These are phyloP conservation scores for Pilasporangium apinafurcum DNA, from an alignment of 352 stramenopile species.

Conservation along the genomic window DNA sequence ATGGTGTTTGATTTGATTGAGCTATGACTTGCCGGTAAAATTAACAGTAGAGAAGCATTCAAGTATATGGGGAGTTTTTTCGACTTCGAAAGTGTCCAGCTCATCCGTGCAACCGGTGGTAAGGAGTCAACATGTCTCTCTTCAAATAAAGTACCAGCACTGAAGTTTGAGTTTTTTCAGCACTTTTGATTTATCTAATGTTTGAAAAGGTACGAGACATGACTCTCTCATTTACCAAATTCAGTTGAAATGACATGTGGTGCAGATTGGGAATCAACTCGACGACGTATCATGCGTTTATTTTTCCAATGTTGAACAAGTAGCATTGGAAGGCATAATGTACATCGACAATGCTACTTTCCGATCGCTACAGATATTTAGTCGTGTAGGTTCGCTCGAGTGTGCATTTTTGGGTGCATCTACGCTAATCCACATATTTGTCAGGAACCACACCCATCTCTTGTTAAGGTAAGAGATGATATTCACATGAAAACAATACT, in stretches of 20 bases:
- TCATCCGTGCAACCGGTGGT: constrained; percentile 77
- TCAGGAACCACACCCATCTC: constrained; percentile 74
- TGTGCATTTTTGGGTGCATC: background rate
- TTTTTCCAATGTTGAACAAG: constrained; percentile 54
- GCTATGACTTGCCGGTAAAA: background rate
- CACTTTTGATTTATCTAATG: constrained; percentile 55
- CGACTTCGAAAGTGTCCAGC: constrained; percentile 66
- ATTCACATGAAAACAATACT: background rate
- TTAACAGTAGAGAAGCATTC: constrained; percentile 44
- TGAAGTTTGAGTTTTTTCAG: constrained; percentile 19
- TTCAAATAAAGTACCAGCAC: background rate
- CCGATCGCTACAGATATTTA: constrained; percentile 81
- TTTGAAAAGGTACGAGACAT: constrained; percentile 52
- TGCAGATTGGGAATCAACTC: constrained; percentile 78
- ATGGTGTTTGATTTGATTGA: background rate
- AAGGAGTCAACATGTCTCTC: background rate
- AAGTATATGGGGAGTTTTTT: constrained; percentile 73
- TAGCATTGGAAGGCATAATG: constrained; percentile 75
- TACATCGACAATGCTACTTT: constrained; percentile 67
- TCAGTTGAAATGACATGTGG: background rate
- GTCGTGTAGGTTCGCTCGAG: constrained; percentile 26
- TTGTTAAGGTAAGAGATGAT: constrained; percentile 64
- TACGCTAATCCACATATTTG: background rate
- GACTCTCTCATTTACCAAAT: background rate
- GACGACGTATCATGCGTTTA: constrained; percentile 46